phyloP scores from a whole-genome alignment of 306 rosid species.

The Ceratonia siliqua region DNA sequence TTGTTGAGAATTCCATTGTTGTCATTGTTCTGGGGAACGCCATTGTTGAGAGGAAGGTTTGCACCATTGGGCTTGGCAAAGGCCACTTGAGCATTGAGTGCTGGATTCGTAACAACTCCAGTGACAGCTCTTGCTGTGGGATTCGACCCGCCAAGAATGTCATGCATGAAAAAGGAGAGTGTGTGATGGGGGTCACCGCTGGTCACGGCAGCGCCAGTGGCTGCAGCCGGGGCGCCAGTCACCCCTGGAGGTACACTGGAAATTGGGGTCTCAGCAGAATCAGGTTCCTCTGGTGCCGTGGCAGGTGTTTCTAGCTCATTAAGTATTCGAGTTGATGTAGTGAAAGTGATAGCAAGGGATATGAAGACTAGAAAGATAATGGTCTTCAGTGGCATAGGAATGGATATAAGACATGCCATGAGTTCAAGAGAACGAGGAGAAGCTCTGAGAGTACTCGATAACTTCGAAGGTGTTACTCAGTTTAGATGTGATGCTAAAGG shows the following conservation, averaged over 20 bases:
- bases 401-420: slow-evolving; percentile 37
- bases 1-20: slow-evolving; percentile 70
- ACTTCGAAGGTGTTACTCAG: background rate
- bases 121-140: slow-evolving; percentile 79
- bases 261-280: slow-evolving; percentile 24
- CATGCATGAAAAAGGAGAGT: slow-evolving; percentile 74
- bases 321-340: slow-evolving; percentile 45
- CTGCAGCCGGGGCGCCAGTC: slow-evolving; percentile 24
- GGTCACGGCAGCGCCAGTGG: slow-evolving; percentile 16
- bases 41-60: slow-evolving; percentile 55
- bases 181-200: slow-evolving; percentile 32
- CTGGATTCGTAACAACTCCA: slow-evolving; percentile 71
- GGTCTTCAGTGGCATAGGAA: slow-evolving; percentile 17
- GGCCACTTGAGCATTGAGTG: slow-evolving; percentile 75
- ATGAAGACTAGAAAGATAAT: slow-evolving; percentile 32
- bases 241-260: slow-evolving; percentile 36
- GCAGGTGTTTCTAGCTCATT: slow-evolving; percentile 27
- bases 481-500: background rate
- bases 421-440: background rate
- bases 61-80: slow-evolving; percentile 93
- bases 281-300: slow-evolving; percentile 7
- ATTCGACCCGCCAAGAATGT: slow-evolving; percentile 77
- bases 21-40: slow-evolving; percentile 66
- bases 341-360: slow-evolving; percentile 25
- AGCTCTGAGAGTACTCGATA: background rate